These are phyloP conservation scores for Globisporangium cylindrosporum DNA, from an alignment of 352 stramenopile species.

Conservation along the genomic window DNA sequence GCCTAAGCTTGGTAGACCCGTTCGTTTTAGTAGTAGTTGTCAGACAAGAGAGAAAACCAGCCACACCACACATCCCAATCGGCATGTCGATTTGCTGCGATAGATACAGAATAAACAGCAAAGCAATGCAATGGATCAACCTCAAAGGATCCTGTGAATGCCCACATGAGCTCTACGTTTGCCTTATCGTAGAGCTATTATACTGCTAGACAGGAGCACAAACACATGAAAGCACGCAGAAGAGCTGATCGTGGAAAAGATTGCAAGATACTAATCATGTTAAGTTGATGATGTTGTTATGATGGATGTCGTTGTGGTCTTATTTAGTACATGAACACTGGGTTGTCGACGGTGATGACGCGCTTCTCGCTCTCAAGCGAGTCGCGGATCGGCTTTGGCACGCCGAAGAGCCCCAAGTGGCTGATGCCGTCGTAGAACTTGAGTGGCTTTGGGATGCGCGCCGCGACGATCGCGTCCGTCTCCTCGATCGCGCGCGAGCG, in stretches of 20 bases:
- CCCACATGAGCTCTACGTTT: not conserved
- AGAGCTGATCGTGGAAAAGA: not conserved
- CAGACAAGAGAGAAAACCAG: not conserved
- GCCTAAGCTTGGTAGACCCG: constrained; percentile 18
- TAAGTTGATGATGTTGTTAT: not conserved
- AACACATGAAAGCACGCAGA: not conserved
- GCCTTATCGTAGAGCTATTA: not conserved
- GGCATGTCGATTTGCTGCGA: not conserved
- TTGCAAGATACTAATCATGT: constrained; percentile 9
- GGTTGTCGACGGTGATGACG: constrained; percentile 95
- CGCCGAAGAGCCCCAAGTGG: constrained; percentile 87
- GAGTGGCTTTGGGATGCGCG: constrained; percentile 59
- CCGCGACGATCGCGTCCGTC: constrained; percentile 65
- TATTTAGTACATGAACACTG: constrained; percentile 95
- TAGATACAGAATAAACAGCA: constrained; percentile 2
- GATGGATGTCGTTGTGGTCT: not conserved
- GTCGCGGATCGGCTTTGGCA: constrained; percentile 91
- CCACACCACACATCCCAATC: not conserved
- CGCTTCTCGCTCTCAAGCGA: constrained; percentile 84
- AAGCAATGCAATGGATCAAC: not conserved
- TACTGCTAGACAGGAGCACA: not conserved
- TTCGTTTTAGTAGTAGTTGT: constrained; percentile 4
- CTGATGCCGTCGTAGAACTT: constrained; percentile 92
- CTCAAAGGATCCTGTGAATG: not conserved
- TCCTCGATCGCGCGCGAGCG: constrained; percentile 51